Conservation (phyloP, 345 rosid genomes). For the Cardiospermum halicacabum region DNA sequence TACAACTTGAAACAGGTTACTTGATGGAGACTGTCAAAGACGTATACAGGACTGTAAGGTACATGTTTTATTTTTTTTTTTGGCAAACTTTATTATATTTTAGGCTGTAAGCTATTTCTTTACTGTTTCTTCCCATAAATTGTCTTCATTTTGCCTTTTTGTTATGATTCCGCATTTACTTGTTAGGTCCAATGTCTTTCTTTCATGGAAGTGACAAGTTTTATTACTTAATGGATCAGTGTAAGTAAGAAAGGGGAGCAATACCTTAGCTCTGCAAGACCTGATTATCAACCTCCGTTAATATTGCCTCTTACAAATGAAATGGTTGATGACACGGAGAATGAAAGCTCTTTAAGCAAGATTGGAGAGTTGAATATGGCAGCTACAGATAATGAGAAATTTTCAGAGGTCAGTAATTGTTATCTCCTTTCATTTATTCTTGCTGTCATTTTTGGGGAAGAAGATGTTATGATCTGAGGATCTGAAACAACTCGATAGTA, state of each 20-base stretch:
- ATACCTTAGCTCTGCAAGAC: conserved; percentile 30
- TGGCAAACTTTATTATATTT: conserved; percentile 1
- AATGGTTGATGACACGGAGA: conserved; percentile 32
- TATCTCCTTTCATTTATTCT: background rate
- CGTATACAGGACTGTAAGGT: conserved; percentile 33
- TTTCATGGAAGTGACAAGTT: background rate
- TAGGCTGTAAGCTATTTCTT: background rate
- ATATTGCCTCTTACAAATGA: conserved; percentile 28
- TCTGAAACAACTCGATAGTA: no score
- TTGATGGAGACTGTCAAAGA: conserved; percentile 30
- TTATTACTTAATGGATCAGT: conserved; percentile 21
- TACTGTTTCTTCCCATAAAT: background rate
- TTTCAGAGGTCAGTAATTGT: conserved; percentile 29
- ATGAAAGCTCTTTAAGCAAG: conserved; percentile 14
- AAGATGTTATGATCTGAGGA: no score
- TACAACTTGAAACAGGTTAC: conserved; percentile 31
- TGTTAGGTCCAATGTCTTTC: background rate
- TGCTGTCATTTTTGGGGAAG: background rate
- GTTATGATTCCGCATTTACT: background rate
- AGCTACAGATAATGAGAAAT: conserved; percentile 26
- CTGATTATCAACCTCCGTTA: conserved; percentile 38
- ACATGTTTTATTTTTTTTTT: background rate
- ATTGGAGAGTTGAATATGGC: conserved; percentile 22
- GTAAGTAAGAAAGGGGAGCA: conserved; percentile 31
- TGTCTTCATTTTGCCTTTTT: background rate